Evolutionary conservation across 2,329 filamentous ascomycete species (phyloP).

Genomic region (Periconia sp.): DNA sequence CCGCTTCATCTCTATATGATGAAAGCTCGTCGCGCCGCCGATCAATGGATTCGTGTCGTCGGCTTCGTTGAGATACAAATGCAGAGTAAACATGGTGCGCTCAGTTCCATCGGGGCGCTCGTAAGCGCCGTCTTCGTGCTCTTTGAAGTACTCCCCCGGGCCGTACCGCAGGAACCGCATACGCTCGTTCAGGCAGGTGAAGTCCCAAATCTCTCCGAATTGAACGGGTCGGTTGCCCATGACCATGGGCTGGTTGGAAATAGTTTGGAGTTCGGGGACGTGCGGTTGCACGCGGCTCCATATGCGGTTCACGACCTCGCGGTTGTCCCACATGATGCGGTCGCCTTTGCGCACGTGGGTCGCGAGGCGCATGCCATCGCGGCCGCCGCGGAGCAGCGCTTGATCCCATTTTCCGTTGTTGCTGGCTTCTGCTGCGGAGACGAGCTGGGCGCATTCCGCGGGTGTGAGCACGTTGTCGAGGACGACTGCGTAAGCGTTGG

Average conservation of each 20-base stretch:
- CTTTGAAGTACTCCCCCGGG: not conserved
- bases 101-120: not conserved
- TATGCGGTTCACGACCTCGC: not conserved
- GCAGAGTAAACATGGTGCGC: not conserved
- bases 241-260: not conserved
- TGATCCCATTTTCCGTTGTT: not conserved
- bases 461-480: not conserved
- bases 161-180: not conserved
- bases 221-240: not conserved
- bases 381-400: not conserved
- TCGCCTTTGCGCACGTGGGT: not conserved
- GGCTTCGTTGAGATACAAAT: not conserved
- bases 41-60: not conserved
- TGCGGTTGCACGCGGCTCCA: not conserved
- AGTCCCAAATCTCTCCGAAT: not conserved
- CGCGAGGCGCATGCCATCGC: not conserved
- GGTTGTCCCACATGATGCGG: not conserved
- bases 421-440: not conserved
- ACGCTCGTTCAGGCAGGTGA: not conserved
- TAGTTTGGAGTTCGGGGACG: not conserved
- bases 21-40: not conserved
- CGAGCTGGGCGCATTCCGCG: not conserved
- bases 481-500: not conserved
- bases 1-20: not conserved
- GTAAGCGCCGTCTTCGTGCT: not conserved